Conservation (phyloP, 2,329 filamentous ascomycete genomes). For the Pseudocercospora cruenta region DNA sequence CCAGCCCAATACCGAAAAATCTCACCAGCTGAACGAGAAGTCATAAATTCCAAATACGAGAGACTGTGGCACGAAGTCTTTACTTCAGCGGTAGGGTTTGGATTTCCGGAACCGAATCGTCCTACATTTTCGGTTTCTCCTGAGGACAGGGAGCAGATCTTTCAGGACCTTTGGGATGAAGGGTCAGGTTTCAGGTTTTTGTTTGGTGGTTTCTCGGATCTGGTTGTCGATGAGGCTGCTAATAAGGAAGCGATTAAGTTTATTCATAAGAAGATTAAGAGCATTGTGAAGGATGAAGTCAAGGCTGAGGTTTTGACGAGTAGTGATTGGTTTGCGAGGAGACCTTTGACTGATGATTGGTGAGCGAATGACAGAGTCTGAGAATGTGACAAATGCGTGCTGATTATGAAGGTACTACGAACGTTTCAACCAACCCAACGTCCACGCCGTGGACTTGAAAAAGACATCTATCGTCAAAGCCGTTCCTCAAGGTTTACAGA, state of each 20-base stretch:
- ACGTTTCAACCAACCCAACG: slow-evolving; percentile 46
- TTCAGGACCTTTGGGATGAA: slow-evolving; percentile 42
- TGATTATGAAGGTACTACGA: slow-evolving; percentile 40
- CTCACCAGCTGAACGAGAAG: slow-evolving; percentile 54
- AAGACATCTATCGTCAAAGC: slow-evolving; percentile 43
- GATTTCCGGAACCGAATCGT: slow-evolving; percentile 58
- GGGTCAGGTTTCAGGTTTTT: slow-evolving; percentile 17
- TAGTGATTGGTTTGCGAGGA: slow-evolving; percentile 48
- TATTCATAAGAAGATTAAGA: slow-evolving; percentile 49
- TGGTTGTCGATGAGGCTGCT: slow-evolving; percentile 42
- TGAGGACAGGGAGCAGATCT: slow-evolving; percentile 49
- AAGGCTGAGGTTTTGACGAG: slow-evolving; percentile 51
- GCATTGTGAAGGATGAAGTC: slow-evolving; percentile 45
- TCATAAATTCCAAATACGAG: slow-evolving; percentile 37
- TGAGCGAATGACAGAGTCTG: slow-evolving; percentile 22
- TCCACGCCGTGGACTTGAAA: slow-evolving; percentile 47
- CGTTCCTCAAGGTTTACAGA: slow-evolving; percentile 46
- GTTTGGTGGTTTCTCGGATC: slow-evolving; percentile 31
- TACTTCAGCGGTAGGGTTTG: slow-evolving; percentile 53
- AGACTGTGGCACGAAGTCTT: slow-evolving; percentile 56
- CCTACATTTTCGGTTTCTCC: slow-evolving; percentile 55
- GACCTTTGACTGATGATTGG: slow-evolving; percentile 49
- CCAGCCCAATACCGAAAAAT: slow-evolving; percentile 60
- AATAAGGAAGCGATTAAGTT: slow-evolving; percentile 51
- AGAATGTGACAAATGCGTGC: no score